Conservation (phyloP, 2,329 filamentous ascomycete genomes). For the Myriosclerotinia duriaeana region DNA sequence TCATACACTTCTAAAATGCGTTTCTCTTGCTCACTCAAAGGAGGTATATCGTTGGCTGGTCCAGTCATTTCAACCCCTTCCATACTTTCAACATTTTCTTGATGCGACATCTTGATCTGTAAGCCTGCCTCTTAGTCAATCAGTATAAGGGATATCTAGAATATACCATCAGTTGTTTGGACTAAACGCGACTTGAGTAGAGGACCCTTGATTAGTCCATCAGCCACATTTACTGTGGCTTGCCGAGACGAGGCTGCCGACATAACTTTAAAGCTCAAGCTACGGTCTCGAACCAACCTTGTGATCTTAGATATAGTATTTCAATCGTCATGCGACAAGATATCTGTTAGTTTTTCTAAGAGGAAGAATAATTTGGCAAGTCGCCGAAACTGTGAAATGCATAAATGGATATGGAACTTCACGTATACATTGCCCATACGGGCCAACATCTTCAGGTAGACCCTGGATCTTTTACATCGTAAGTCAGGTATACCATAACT, state of each 20-base stretch:
- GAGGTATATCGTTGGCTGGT: conserved; percentile 40
- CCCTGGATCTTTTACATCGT: conserved; percentile 72
- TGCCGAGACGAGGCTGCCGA: conserved; percentile 18
- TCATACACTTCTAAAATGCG: conserved; percentile 69
- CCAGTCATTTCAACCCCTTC: conserved; percentile 35
- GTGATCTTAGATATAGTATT: conserved; percentile 25
- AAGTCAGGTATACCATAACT: conserved; percentile 42
- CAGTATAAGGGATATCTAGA: not conserved
- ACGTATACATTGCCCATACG: conserved; percentile 89
- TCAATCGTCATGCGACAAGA: conserved; percentile 29
- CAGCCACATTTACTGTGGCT: conserved; percentile 23
- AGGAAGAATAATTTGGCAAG: conserved; percentile 30
- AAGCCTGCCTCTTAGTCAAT: conserved; percentile 2
- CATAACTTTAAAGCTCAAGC: not conserved
- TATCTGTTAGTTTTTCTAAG: conserved; percentile 24
- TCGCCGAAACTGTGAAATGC: conserved; percentile 36
- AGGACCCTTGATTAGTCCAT: conserved; percentile 15
- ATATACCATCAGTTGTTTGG: conserved; percentile 3
- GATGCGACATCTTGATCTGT: conserved; percentile 9
- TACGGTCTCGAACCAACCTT: conserved; percentile 26
- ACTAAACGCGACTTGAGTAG: no score
- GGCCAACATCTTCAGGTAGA: conserved; percentile 83
- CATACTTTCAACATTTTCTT: conserved; percentile 30
- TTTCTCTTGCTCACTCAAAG: conserved; percentile 65
- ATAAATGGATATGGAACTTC: conserved; percentile 70